These are phyloP conservation scores for Posidonia australis DNA, from an alignment of 106 monocot genomes.

Conservation along the genomic window DNA sequence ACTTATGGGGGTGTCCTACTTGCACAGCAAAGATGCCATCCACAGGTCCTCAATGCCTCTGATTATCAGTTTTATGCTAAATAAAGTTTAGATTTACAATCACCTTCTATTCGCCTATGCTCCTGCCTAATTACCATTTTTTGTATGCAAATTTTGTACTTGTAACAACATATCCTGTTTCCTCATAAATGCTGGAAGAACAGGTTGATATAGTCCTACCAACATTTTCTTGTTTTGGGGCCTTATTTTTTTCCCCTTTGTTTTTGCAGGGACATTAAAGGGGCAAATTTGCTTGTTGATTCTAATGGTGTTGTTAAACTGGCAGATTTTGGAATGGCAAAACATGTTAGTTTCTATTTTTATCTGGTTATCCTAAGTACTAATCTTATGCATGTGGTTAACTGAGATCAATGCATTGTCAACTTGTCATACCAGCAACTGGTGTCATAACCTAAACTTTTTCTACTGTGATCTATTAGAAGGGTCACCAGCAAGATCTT, in stretches of 20 bases:
- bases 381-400: neutral
- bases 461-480: no score
- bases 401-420: neutral
- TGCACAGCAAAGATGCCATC: constrained; percentile 68
- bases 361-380: neutral
- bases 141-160: no score
- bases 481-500: no score
- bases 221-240: neutral
- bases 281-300: constrained; percentile 86
- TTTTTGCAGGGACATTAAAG: constrained; percentile 74
- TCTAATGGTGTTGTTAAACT: constrained; percentile 70
- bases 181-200: neutral
- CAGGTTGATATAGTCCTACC: neutral
- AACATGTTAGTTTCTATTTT: constrained; percentile 53
- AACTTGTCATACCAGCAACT: neutral
- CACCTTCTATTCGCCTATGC: neutral
- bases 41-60: constrained; percentile 47
- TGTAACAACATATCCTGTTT: neutral
- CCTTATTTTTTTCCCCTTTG: no score
- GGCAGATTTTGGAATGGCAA: constrained; percentile 97
- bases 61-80: no score
- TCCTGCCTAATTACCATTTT: neutral
- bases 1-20: constrained; percentile 68
- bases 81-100: neutral
- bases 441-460: neutral